A percentile compares a stretch with the other conserved stretches of the same genome.
These are phyloP conservation scores for Penstemon newberryi DNA, from an alignment of 257 asterid species.

Conservation along the genomic window DNA sequence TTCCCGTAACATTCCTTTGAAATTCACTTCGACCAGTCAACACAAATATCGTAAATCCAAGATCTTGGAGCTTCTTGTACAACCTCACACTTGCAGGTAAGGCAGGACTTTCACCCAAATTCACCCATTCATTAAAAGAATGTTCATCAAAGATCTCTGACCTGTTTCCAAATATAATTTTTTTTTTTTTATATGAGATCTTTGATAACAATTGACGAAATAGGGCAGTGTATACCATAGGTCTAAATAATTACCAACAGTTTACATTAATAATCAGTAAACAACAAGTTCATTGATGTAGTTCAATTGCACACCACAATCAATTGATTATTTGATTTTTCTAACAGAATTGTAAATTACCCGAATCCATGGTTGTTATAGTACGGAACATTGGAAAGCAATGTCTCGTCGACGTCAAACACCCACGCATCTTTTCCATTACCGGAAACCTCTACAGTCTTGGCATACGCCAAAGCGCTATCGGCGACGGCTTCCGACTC, in stretches of 20 bases:
- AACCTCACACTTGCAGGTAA: constrained; percentile 65
- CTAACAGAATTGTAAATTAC: constrained; percentile 28
- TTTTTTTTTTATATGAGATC: neutral
- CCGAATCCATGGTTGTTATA: constrained; percentile 71
- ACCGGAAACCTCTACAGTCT: constrained; percentile 40
- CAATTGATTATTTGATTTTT: no score
- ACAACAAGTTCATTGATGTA: no score
- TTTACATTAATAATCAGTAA: no score
- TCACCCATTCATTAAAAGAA: constrained; percentile 69
- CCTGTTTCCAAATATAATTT: constrained; percentile 37
- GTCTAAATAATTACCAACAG: no score
- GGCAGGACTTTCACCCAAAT: constrained; percentile 69
- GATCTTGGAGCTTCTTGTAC: constrained; percentile 59
- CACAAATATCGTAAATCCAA: constrained; percentile 62
- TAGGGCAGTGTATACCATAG: no score
- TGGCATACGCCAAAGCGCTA: constrained; percentile 46
- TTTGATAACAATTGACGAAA: neutral
- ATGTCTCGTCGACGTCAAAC: constrained; percentile 87
- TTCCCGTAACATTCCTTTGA: constrained; percentile 69
- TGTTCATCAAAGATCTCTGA: constrained; percentile 56
- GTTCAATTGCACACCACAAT: no score
- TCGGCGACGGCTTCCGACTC: constrained; percentile 72
- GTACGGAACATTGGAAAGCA: constrained; percentile 78
- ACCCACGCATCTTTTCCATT: constrained; percentile 81
- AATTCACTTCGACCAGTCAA: constrained; percentile 74